Evolutionary conservation across 257 asterid genomes (phyloP).

Genomic region (Gentiana dahurica): DNA sequence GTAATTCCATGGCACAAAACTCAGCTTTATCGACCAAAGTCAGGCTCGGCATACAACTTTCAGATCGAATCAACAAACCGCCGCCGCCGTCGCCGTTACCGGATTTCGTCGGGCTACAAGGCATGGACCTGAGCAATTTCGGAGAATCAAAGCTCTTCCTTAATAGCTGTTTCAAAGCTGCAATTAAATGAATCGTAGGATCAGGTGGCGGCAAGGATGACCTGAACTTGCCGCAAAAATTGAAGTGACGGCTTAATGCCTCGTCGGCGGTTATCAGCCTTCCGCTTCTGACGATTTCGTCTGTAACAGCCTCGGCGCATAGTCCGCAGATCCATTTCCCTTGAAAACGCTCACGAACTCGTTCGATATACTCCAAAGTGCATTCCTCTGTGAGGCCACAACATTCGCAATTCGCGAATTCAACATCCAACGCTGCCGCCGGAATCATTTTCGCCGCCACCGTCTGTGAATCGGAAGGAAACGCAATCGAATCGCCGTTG

Average conservation of each 20-base stretch:
- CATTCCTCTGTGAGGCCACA: slow-evolving; percentile 92
- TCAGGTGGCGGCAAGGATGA: slow-evolving; percentile 54
- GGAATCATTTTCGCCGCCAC: slow-evolving; percentile 10
- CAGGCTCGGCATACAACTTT: slow-evolving; percentile 55
- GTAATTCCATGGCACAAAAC: slow-evolving; percentile 26
- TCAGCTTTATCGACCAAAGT: slow-evolving; percentile 31
- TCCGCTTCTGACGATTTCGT: slow-evolving; percentile 46
- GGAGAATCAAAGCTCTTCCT: slow-evolving; percentile 51
- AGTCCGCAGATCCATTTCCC: slow-evolving; percentile 98
- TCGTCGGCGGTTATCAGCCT: slow-evolving; percentile 60
- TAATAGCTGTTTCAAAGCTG: slow-evolving; percentile 55
- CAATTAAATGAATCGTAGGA: slow-evolving; percentile 41
- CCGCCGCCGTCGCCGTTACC: slow-evolving; percentile 6
- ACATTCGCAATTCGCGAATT: slow-evolving; percentile 68
- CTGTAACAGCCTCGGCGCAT: slow-evolving; percentile 87
- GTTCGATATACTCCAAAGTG: slow-evolving; percentile 56
- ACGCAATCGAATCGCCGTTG: slow-evolving; percentile 33
- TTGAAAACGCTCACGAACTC: slow-evolving; percentile 51
- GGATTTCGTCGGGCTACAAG: slow-evolving; percentile 49
- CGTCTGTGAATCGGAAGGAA: slow-evolving; percentile 28
- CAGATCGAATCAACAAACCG: slow-evolving; percentile 39
- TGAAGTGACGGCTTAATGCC: slow-evolving; percentile 58
- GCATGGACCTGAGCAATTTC: slow-evolving; percentile 45
- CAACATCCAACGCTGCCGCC: slow-evolving; percentile 32
- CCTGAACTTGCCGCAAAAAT: slow-evolving; percentile 55